These are phyloP conservation scores for Sanguinoderma infundibulare DNA, from an alignment of 1,284 basidiomycete species.

Conservation along the genomic window DNA sequence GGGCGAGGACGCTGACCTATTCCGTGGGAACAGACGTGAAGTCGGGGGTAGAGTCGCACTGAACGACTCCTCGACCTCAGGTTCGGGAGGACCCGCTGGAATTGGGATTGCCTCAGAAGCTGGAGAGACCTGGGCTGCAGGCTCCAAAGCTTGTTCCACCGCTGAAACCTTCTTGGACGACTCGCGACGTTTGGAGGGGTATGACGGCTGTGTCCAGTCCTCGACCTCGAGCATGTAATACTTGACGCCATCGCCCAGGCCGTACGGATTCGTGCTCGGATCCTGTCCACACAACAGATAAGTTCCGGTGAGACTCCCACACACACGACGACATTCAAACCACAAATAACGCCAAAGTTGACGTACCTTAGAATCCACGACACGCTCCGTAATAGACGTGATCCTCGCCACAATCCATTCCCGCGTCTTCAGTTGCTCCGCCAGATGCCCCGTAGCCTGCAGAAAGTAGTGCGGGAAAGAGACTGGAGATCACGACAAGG, in stretches of 20 bases:
- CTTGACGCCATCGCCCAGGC: conserved; percentile 88
- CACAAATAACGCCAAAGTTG: conserved; percentile 3
- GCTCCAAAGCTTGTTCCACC: conserved; percentile 34
- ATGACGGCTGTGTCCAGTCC: conserved; percentile 82
- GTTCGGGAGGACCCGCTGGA: conserved; percentile 60
- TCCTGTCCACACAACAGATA: conserved; percentile 51
- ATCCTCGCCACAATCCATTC: conserved; percentile 97
- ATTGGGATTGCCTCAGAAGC: conserved; percentile 42
- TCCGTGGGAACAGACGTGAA: conserved; percentile 66
- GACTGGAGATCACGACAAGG: conserved; percentile 53
- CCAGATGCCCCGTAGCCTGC: conserved; percentile 82
- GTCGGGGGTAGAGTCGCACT: conserved; percentile 62
- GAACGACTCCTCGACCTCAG: conserved; percentile 72
- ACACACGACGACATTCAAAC: not conserved
- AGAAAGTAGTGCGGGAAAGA: conserved; percentile 98
- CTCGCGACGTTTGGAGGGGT: conserved; percentile 59
- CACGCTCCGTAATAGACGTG: conserved; percentile 83
- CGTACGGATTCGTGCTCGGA: conserved; percentile 74
- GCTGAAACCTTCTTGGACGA: conserved; percentile 55
- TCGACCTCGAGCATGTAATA: conserved; percentile 95
- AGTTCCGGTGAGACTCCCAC: not conserved
- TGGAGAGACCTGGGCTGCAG: conserved; percentile 22
- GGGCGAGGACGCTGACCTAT: conserved; percentile 70
- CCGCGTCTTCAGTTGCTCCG: conserved; percentile 82
- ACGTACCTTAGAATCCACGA: conserved; percentile 79